Evolutionary conservation across 1,284 basidiomycete genomes (phyloP), one percentile per base, ranked within the genome.

Genomic region (Malassezia furfur): DNA sequence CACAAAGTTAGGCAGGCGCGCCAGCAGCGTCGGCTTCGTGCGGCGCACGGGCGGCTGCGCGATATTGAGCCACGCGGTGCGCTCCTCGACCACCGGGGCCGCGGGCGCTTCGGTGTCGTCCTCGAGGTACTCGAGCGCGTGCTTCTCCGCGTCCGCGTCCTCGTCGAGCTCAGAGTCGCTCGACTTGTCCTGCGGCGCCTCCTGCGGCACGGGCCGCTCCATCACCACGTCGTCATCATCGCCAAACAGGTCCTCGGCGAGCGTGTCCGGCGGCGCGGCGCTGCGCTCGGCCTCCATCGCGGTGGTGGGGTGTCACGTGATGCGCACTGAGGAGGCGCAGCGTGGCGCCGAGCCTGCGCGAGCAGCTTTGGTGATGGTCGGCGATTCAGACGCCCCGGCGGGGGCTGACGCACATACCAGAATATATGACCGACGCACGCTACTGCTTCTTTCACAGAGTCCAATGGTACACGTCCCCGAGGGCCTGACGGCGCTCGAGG

Each of bases 401-500:
- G 39, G 30, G 12, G 30, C 30, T 5, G 17, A 15, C 22, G 21
- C 31, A 19, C 15, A 34, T 9, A n/a, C 37, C 22, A 36, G 34
- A 17, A 17, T 52, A 9, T 54, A 48, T 30, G 21, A 34, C 9
- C 52, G 52, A 15, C 46, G 38, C 17, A 52, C 37, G 14, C 76
- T 87, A 43, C 80, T 89, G 48, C 74, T 77, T 53, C 79, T 89
- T 17, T 80, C 81, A 58, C 81, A 81, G 61, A 88, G 86, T 19
- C 83, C 85, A n/a, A 76, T 88, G 30, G 85, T 89, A 25, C 78
- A 80, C 59, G 76, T 79, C 39, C 87, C 87, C 11, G 72, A 51
- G 35, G 45, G 39, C n/a, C 36, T 51, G 52, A 40, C 39, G 8
- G 17, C 41, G 15, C 28, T 59, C 12, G 46, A 52, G 8, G 53